Conservation (phyloP, 768 basidiomycete species). For the Mycena maculata region DNA sequence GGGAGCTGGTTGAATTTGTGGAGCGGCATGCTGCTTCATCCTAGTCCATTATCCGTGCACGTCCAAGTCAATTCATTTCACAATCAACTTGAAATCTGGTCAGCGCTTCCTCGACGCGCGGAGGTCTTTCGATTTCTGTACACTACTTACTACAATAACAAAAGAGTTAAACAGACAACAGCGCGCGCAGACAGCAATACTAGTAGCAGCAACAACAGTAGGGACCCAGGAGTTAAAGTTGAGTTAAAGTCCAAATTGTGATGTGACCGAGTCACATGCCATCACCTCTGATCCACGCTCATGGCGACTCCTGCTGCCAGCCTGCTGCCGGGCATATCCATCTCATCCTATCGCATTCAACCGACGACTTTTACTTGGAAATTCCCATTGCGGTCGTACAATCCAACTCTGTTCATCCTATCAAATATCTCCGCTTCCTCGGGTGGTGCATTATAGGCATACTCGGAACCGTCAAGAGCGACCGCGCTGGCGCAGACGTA, state of each 20-base stretch:
- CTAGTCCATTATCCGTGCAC: slow-evolving; percentile 22
- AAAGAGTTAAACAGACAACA: no score
- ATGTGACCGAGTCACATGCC: not conserved
- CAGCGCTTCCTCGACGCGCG: slow-evolving; percentile 11
- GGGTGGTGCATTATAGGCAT: slow-evolving; percentile 27
- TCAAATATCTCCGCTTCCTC: slow-evolving; percentile 23
- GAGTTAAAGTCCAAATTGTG: no score
- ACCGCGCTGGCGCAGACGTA: not conserved
- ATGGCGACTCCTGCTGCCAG: slow-evolving; percentile 14
- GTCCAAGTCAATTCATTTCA: slow-evolving; percentile 21
- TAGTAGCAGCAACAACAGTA: no score
- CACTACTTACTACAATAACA: slow-evolving; percentile 13
- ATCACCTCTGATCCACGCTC: not conserved
- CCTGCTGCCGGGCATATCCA: slow-evolving; percentile 20
- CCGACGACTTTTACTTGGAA: slow-evolving; percentile 20
- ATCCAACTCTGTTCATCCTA: slow-evolving; percentile 18
- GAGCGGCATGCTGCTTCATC: slow-evolving; percentile 22
- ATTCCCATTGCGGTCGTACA: slow-evolving; percentile 17
- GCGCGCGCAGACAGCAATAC: no score
- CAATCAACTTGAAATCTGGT: slow-evolving; percentile 20
- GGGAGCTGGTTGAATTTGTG: slow-evolving; percentile 46
- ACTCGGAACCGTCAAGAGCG: slow-evolving; percentile 19
- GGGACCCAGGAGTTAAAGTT: no score
- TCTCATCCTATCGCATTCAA: slow-evolving; percentile 23
- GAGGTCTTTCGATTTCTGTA: slow-evolving; percentile 14